Base-by-base conservation (phyloP, 345 rosid species). In the Zanthoxylum bungeanum region DNA sequence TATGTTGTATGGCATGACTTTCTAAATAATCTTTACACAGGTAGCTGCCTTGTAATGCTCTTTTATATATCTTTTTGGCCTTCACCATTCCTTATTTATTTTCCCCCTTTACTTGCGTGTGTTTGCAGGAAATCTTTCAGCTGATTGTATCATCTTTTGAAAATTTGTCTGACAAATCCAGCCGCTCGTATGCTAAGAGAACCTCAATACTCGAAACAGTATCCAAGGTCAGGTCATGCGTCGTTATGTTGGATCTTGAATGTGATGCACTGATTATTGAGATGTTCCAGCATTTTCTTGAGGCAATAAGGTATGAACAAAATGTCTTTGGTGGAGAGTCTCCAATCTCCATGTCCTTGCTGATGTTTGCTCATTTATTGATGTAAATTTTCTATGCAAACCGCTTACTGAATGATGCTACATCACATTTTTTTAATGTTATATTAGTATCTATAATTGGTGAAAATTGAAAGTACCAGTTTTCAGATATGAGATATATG, bases 171-270 rank as follows among this genome's bases (percentile, higher is more conserved):
- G 96, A 96, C 77, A 79, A 78, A 33, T 80, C 93, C 25, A 91
- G 97, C 71, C 79, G 86, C 34, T 93, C 93, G 53, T 96, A 84
- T 79, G 17, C 52, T 28, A 93, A 90, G 85, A 85, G 93, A 82
- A 75, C 87, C 44, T 85, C 92, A 4, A 93, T 96, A 73, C 97
- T 96, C 57, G 99, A 96, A 79, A 93, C 99, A 69, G 97, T 93
- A 71, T 95, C 98, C 25, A 93, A 87, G 83, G 99, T 96, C 79
- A 82, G 95, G 68, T 96, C 97, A 3, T 93, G 97, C 60, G 97
- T 91, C 25, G 95, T 93, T 79, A 96, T 96, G 99, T 68, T 96
- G 91, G 98, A 96, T 86, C 93, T 96, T 25, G 99, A 93, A 83
- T 96, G 98, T 49, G 95, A 96, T 78, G 81, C 79, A 40, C 86